These are phyloP conservation scores for Phialophora expanda DNA, from an alignment of 2,329 filamentous ascomycete genomes.

Conservation along the genomic window DNA sequence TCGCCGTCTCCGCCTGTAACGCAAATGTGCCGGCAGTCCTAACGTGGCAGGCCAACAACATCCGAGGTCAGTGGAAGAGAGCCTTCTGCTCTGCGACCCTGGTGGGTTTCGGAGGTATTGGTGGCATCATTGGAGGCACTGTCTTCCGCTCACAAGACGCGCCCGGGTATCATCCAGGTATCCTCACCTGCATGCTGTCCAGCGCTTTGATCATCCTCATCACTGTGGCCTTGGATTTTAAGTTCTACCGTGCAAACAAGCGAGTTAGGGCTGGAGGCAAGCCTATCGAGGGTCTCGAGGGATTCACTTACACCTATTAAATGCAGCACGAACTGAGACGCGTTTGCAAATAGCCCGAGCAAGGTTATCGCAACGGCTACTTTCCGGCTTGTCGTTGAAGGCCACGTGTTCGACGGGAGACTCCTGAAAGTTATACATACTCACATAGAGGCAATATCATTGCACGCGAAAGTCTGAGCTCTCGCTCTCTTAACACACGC, in stretches of 20 bases:
- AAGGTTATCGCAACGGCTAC: not conserved
- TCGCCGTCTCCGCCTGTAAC: slow-evolving; percentile 77
- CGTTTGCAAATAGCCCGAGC: not conserved
- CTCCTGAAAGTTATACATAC: not conserved
- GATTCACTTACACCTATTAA: slow-evolving; percentile 37
- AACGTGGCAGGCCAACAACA: slow-evolving; percentile 85
- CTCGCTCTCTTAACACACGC: not conserved
- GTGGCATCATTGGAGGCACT: slow-evolving; percentile 75
- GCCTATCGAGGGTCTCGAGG: slow-evolving; percentile 33
- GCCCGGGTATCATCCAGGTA: slow-evolving; percentile 44
- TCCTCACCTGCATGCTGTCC: slow-evolving; percentile 37
- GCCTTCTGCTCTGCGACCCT: slow-evolving; percentile 55
- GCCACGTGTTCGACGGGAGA: not conserved
- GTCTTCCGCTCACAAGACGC: slow-evolving; percentile 65
- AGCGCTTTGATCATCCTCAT: slow-evolving; percentile 37
- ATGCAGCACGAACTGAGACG: not conserved
- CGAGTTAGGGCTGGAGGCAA: slow-evolving; percentile 35
- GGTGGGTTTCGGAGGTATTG: slow-evolving; percentile 62
- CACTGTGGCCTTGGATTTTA: slow-evolving; percentile 36
- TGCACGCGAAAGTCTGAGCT: not conserved
- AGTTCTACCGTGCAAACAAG: slow-evolving; percentile 39
- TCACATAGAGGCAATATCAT: slow-evolving; percentile 2
- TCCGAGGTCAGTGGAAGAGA: slow-evolving; percentile 86
- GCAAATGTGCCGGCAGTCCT: slow-evolving; percentile 76
- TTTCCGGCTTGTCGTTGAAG: not conserved